Conservation (phyloP, 2,329 filamentous ascomycete genomes). For the Didymella pomorum region DNA sequence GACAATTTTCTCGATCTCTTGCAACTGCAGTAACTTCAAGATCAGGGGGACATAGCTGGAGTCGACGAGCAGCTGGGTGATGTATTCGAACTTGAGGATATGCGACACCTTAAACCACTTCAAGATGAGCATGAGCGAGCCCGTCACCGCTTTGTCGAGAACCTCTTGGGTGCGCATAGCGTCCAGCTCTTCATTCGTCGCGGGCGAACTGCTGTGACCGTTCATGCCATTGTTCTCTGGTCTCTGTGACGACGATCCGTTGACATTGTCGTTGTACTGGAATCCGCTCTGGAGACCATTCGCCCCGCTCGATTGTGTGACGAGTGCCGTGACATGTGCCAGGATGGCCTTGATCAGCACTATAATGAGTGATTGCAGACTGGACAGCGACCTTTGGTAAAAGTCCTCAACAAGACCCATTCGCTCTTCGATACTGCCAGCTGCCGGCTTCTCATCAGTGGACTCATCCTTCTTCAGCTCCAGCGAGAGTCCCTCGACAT, state of each 20-base stretch:
- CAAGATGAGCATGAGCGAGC: conserved; percentile 81
- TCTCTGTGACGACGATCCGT: conserved; percentile 45
- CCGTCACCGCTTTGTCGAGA: conserved; percentile 89
- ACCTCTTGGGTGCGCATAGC: conserved; percentile 84
- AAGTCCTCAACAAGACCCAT: conserved; percentile 80
- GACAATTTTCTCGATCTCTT: conserved; percentile 89
- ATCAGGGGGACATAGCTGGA: conserved; percentile 94
- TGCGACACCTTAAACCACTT: conserved; percentile 98
- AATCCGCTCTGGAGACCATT: conserved; percentile 60
- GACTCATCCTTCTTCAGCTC: conserved; percentile 43
- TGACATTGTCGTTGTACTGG: conserved; percentile 53
- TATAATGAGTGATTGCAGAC: conserved; percentile 91
- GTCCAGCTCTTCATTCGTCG: conserved; percentile 76
- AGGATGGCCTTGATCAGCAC: conserved; percentile 90
- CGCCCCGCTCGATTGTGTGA: conserved; percentile 64
- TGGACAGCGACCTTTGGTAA: conserved; percentile 80
- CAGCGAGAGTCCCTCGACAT: conserved; percentile 53
- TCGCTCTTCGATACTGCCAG: conserved; percentile 67
- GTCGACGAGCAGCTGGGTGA: conserved; percentile 91
- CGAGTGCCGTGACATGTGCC: conserved; percentile 84
- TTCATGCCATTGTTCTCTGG: conserved; percentile 45
- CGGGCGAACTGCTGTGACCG: conserved; percentile 35
- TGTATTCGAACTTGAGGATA: conserved; percentile 92
- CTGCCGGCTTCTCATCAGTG: conserved; percentile 50
- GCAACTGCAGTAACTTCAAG: conserved; percentile 90